These are phyloP conservation scores for Triangularia setosa DNA, from an alignment of 2,329 filamentous ascomycete genomes.

Conservation along the genomic window DNA sequence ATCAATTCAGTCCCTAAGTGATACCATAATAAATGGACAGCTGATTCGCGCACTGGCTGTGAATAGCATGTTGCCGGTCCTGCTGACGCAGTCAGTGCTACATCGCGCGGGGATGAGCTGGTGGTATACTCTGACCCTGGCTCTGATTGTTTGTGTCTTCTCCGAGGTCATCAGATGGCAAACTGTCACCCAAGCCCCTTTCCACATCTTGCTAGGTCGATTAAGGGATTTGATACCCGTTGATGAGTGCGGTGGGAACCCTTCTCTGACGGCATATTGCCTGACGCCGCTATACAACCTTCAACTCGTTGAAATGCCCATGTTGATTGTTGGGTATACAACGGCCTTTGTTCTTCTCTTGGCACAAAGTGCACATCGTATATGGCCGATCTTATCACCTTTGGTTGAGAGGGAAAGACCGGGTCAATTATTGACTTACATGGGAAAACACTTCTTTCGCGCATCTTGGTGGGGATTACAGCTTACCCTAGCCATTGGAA, in stretches of 20 bases:
- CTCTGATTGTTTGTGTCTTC: background rate
- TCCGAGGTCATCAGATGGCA: background rate
- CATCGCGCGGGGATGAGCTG: background rate
- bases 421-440: background rate
- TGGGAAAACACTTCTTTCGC: background rate
- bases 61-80: background rate
- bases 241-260: background rate
- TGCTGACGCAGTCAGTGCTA: background rate
- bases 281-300: background rate
- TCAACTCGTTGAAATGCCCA: background rate
- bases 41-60: background rate
- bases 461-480: background rate
- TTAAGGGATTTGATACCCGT: background rate
- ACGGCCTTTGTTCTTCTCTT: background rate
- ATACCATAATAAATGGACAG: slow-evolving; percentile 1
- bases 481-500: background rate
- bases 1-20: background rate
- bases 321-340: background rate
- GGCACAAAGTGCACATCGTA: background rate
- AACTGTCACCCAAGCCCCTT: background rate
- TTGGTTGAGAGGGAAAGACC: background rate
- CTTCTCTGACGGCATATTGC: slow-evolving; percentile 1
- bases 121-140: background rate
- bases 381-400: background rate
- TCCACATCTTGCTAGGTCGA: background rate